Evolutionary conservation across 129 eudicot species (phyloP).

Genomic region (Pseudognaphalium luteoalbum): DNA sequence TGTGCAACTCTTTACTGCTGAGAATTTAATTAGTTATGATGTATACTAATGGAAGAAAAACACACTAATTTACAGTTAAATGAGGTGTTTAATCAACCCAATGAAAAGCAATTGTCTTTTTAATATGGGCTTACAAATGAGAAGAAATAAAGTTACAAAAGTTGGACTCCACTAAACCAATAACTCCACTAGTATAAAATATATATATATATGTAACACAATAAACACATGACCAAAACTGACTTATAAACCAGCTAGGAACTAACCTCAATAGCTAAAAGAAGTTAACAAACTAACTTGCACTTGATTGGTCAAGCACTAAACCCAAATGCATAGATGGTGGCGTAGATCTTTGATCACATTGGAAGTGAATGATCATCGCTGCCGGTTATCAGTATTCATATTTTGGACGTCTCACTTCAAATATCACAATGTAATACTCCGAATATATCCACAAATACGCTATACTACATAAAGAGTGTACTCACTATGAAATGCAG

Average conservation of each 20-base stretch:
- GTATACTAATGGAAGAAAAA: not conserved
- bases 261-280: not conserved
- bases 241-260: not conserved
- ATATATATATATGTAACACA: too few relatives aligned
- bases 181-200: too few relatives aligned
- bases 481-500: not conserved
- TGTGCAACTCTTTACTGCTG: not conserved
- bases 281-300: too few relatives aligned
- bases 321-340: not conserved
- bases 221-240: not conserved
- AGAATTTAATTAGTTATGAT: not conserved
- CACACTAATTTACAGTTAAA: not conserved
- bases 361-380: not conserved
- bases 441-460: too few relatives aligned
- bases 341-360: not conserved
- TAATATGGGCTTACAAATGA: not conserved
- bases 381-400: not conserved
- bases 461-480: not conserved
- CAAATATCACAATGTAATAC: not conserved
- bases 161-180: too few relatives aligned
- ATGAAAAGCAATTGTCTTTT: not conserved
- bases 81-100: not conserved
- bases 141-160: too few relatives aligned
- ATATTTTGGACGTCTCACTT: not conserved
- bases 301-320: not conserved